Base-by-base conservation (phyloP, 139 green algal genomes). In the Limnomonas spitsbergensis region DNA sequence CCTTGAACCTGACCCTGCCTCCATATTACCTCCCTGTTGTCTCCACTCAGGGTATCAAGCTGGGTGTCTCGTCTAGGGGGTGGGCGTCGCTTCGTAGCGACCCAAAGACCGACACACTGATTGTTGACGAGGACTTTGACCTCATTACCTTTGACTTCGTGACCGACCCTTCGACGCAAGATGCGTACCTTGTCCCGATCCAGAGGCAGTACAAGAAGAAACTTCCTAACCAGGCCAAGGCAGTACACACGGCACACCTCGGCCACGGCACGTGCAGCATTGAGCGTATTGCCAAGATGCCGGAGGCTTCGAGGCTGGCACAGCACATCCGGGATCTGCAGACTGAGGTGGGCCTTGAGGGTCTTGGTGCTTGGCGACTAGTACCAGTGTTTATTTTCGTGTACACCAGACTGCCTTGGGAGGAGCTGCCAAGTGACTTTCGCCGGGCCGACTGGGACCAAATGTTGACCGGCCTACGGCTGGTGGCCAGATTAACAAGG, bases 61-160 rank as follows among this genome's bases (percentile, higher is more conserved):
- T 94, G 14, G 90, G 89, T 37, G 83, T 91, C 14, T 90, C 81
- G 53, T 88, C 77, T 24, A 81, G 90, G 1, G 86, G 87, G 26
- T 94, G 90, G 90, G 86, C 88, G 6, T 87, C 84, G 1, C 69
- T 94, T 31, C 78, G 83, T 37, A 76, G 69, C 35, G 73, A 87
- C 66, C 72, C 81, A 2, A 40, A 36, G 34, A 79, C 36, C 35
- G 75, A 88, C 39, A 88, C 75, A 37, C 74, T 86, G 35, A 82
- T 84, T 68, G 83, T 90, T 3, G 83, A 92, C 37, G 80, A 87
- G 1, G 68, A 74, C 68, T 74, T 92, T 75, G 85, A 92, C 80
- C 86, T 94, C 67, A 89, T 94, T 66, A 92, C 89, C 7, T 92
- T 94, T 83, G 90, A 94, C 83, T 91, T 92, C 77, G 90, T 94